Evolutionary conservation across 805 yeast species (phyloP), one percentile per base, ranked within the genome.

Genomic region (Nadsonia fulvescens): DNA sequence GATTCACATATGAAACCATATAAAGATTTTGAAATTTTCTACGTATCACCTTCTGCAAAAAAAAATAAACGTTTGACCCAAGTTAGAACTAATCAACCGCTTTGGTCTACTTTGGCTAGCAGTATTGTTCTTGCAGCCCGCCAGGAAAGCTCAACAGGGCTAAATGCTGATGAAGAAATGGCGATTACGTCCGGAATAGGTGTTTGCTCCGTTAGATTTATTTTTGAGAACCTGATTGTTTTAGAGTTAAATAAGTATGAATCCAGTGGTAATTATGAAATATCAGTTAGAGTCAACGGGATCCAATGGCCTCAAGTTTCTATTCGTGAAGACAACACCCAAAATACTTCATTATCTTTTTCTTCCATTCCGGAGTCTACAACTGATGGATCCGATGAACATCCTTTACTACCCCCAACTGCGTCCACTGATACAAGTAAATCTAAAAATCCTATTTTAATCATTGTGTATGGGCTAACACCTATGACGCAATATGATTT

Each of bases 291-390:
- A 5, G 78, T 73, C 4, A 72, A 73, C 38, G 79, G 78, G 12
- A 60, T 72, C 12, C 57, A 64, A 8, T 73, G 82, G 82, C 63
- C 69, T 14, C 78, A 70, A 39, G 66, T 68, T 2, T 57, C 69
- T 0, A 55, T 64, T 19, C 68, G 17, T 6, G 25, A 27, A 5
- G 25, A 27, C n/a, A 15, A 17, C 21, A 12, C n/a, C 6, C 14
- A 20, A 10, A 13, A 18, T 8, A 13, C 17, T 15, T 8, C 8
- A n/a, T 17, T n/a, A 17, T 17, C 9, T 17, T n/a, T 17, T n/a
- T n/a, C n/a, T n/a, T n/a, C n/a, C n/a, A n/a, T n/a, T n/a, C n/a
- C n/a, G n/a, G n/a, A n/a, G n/a, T n/a, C n/a, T n/a, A n/a, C n/a
- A n/a, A n/a, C n/a, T n/a, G n/a, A n/a, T n/a, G n/a, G n/a, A n/a